phyloP scores from a whole-genome alignment of 768 basidiomycete species.

The Pisolithus albus region DNA sequence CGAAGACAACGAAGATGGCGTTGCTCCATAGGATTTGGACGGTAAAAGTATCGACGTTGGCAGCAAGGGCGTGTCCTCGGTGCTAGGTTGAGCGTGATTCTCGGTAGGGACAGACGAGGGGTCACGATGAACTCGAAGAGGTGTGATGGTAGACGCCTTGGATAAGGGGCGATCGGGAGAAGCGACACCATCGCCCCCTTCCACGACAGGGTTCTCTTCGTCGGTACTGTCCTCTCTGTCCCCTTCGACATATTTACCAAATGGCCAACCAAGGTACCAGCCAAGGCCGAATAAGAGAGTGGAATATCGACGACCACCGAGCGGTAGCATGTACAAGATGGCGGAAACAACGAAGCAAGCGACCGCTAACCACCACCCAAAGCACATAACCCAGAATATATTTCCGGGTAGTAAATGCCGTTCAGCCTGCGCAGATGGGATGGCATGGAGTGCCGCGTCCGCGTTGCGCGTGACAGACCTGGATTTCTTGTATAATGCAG shows the following conservation, averaged over 20 bases:
- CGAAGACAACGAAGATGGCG: conserved; percentile 25
- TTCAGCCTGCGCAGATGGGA: conserved; percentile 90
- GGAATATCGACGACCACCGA: conserved; percentile 79
- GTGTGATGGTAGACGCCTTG: conserved; percentile 39
- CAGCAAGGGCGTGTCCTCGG: conserved; percentile 46
- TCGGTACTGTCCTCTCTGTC: conserved; percentile 42
- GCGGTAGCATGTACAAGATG: conserved; percentile 65
- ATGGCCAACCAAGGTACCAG: conserved; percentile 97
- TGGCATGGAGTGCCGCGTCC: conserved; percentile 86
- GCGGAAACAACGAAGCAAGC: conserved; percentile 61
- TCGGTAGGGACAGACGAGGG: conserved; percentile 7
- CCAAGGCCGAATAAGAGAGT: conserved; percentile 86
- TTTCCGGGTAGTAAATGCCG: conserved; percentile 92
- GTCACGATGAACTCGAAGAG: conserved; percentile 25
- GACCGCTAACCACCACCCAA: conserved; percentile 91
- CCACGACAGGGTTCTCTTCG: conserved; percentile 30
- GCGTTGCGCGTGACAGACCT: conserved; percentile 95
- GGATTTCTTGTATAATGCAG: conserved; percentile 95
- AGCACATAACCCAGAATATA: conserved; percentile 81
- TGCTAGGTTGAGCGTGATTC: conserved; percentile 13
- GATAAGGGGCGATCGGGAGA: conserved; percentile 33
- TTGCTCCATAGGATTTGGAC: conserved; percentile 69
- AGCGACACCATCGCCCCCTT: conserved; percentile 11
- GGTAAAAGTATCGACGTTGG: conserved; percentile 30
- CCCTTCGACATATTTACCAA: conserved; percentile 97